Conservation (phyloP, 371 early-diverging fungal genomes). For the Coemansia sp. region DNA sequence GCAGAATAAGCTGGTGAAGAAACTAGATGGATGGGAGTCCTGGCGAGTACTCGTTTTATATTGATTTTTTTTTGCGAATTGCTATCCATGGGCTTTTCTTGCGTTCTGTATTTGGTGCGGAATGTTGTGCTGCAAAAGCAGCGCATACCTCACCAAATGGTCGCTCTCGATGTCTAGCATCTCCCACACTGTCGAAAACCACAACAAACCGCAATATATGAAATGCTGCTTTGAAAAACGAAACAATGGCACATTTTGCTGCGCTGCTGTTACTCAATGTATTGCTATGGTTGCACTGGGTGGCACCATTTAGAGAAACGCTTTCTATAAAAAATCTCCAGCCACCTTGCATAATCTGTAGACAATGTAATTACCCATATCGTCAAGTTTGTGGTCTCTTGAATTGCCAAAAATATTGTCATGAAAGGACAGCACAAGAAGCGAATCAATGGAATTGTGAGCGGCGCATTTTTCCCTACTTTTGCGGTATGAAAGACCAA, state of each 20-base stretch:
- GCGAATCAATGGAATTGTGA: background rate
- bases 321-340: background rate
- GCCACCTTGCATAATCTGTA: slow-evolving; percentile 5
- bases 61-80: background rate
- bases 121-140: no score
- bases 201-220: slow-evolving; percentile 1
- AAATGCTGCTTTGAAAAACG: background rate
- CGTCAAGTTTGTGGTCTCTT: background rate
- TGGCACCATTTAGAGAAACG: background rate
- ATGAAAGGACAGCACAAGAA: background rate
- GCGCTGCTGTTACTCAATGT: background rate
- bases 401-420: background rate
- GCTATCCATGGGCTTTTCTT: no score
- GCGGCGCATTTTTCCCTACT: background rate
- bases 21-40: background rate
- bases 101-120: no score
- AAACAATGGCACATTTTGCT: background rate
- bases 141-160: no score
- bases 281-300: background rate
- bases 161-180: no score
- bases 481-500: background rate
- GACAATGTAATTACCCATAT: background rate
- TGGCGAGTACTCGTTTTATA: background rate
- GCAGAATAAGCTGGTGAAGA: slow-evolving; percentile 9
- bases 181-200: background rate